Percentiles rank a stretch among this genome's conserved stretches.
These are phyloP conservation scores for Cucurbitaria berberidis DNA, from an alignment of 2,329 filamentous ascomycete genomes.

Conservation along the genomic window DNA sequence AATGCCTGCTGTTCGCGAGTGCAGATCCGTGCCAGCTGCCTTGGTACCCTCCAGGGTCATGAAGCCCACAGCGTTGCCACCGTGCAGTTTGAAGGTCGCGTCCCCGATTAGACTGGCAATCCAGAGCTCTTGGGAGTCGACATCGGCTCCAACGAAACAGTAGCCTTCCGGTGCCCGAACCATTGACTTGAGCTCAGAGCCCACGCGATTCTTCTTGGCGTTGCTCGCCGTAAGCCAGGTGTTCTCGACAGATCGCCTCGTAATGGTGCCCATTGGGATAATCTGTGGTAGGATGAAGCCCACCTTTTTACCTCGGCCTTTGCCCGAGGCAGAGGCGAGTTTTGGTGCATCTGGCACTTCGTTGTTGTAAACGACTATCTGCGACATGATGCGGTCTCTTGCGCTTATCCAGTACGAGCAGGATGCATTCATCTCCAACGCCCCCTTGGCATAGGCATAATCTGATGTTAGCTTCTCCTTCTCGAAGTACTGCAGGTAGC, in stretches of 20 bases:
- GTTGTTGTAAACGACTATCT: conserved; percentile 88
- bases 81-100: conserved; percentile 91
- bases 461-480: conserved; percentile 86
- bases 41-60: conserved; percentile 99
- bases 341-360: conserved; percentile 52
- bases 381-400: conserved; percentile 88
- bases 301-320: conserved; percentile 40
- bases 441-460: conserved; percentile 89
- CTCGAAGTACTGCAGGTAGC: conserved; percentile 90
- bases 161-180: conserved; percentile 89
- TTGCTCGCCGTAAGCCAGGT: conserved; percentile 99
- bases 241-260: conserved; percentile 90
- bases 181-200: conserved; percentile 97
- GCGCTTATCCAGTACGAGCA: conserved; percentile 99
- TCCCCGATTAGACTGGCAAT: conserved; percentile 95
- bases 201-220: conserved; percentile 93
- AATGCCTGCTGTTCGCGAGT: conserved; percentile 91
- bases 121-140: conserved; percentile 97
- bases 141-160: conserved; percentile 93
- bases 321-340: conserved; percentile 28
- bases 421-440: conserved; percentile 96
- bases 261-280: conserved; percentile 98
- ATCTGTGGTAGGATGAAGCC: conserved; percentile 94
- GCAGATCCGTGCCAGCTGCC: conserved; percentile 88
- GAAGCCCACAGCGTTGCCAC: conserved; percentile 96